Percentiles rank a stretch among this genome's conserved stretches.
Evolutionary conservation across 495 filamentous ascomycete species (phyloP).

Genomic region (Xylaria flabelliformis): DNA sequence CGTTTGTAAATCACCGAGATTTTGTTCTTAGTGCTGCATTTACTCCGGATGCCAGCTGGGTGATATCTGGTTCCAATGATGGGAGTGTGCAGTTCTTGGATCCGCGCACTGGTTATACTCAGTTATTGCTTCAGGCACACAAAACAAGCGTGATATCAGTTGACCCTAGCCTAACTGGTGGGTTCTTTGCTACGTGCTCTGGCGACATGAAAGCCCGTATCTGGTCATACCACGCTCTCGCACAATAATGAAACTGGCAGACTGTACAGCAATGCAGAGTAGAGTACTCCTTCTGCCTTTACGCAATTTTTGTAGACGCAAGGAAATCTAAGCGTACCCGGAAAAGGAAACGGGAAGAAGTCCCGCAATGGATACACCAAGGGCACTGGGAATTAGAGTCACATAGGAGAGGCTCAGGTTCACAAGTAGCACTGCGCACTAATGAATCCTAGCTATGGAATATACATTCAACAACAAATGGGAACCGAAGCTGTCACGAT

Average conservation of each 20-base stretch:
- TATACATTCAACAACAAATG: not conserved
- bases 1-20: slow-evolving; percentile 91
- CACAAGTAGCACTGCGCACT: not conserved
- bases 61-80: slow-evolving; percentile 90
- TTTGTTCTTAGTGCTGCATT: slow-evolving; percentile 89
- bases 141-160: slow-evolving; percentile 93
- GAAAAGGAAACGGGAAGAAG: no score
- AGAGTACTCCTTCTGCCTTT: no score
- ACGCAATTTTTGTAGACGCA: no score
- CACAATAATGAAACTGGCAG: not conserved
- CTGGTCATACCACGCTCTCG: slow-evolving; percentile 70
- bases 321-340: no score
- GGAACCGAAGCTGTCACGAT: not conserved
- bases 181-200: slow-evolving; percentile 84
- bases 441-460: not conserved
- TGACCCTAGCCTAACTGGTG: slow-evolving; percentile 79
- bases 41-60: slow-evolving; percentile 87
- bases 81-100: slow-evolving; percentile 94
- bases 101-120: slow-evolving; percentile 81
- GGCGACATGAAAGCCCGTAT: slow-evolving; percentile 91
- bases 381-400: not conserved
- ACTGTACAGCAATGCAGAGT: no score
- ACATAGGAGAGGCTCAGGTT: not conserved
- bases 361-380: no score
- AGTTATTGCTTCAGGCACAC: slow-evolving; percentile 92